Evolutionary conservation across 352 stramenopile species (phyloP).

Genomic region (Globisporangium cederbergense): DNA sequence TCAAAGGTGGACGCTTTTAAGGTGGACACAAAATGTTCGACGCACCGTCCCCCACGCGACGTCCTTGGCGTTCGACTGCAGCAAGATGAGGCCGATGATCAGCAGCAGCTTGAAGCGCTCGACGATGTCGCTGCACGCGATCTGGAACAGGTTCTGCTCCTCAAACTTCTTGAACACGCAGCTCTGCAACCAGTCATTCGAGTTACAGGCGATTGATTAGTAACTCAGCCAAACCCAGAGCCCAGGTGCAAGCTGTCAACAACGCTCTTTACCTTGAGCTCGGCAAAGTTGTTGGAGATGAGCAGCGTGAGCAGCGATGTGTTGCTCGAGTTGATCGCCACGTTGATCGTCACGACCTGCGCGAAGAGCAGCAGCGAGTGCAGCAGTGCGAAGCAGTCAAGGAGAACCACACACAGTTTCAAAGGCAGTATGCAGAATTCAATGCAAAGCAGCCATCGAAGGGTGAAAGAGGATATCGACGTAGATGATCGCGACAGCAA

Average conservation of each 20-base stretch:
- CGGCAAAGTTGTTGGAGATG: constrained; percentile 98
- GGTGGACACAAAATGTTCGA: background rate
- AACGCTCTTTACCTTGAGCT: constrained; percentile 90
- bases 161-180: constrained; percentile 98
- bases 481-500: constrained; percentile 71
- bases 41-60: constrained; percentile 72
- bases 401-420: constrained; percentile 10
- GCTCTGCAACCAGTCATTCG: constrained; percentile 23
- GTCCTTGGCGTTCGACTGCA: constrained; percentile 82
- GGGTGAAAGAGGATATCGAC: constrained; percentile 47
- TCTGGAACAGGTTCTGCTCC: constrained; percentile 96
- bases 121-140: constrained; percentile 96
- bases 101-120: constrained; percentile 97
- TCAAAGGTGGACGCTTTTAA: background rate
- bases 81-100: constrained; percentile 94
- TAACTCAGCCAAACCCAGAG: background rate
- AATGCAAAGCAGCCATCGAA: background rate
- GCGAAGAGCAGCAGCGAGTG: constrained; percentile 95
- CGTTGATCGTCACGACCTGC: constrained; percentile 96
- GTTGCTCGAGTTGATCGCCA: constrained; percentile 95
- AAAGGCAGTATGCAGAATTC: background rate
- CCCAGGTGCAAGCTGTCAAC: background rate
- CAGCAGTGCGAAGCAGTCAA: constrained; percentile 54
- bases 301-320: constrained; percentile 92
- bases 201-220: no score